Base-by-base conservation (phyloP, 345 rosid species). In the Arabis alpina region DNA sequence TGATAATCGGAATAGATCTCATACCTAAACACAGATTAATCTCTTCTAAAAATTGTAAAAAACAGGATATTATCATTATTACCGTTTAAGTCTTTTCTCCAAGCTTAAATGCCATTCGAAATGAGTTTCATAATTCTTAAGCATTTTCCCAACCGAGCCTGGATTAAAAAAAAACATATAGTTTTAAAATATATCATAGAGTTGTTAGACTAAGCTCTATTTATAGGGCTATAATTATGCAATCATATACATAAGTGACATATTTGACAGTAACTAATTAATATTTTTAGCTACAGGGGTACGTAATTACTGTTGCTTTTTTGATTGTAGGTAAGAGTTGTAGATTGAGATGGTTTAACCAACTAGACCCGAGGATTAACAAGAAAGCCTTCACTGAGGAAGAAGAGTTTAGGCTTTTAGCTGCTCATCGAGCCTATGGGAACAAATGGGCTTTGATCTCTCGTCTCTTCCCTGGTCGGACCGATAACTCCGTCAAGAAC, bases 381-480 rank as follows among this genome's bases (percentile, higher is more conserved):
- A 86, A 92, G 71, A 84, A 81, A 69, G 90, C 96, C 1, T 91
- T 94, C 68, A 86, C 81, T 0, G 98, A 91, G 59, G 99, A 94
- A 72, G 99, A 94, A 80, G 99, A 89, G 68, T 90, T 84, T 60
- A 88, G 86, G 72, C 82, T 94, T 50, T 79, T 94, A 86, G 90
- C 85, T 45, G 93, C 90, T 53, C 98, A 94, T 54, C 85, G 86
- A 65, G 77, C 89, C 23, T 88, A 88, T 68, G 99, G 99, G 1
- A 94, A 91, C 88, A 94, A 94, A 68, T 94, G 99, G 99, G 99
- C 99, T 52, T 82, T 94, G 96, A 94, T 94, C 66, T 93, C 99
- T 0, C 82, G 98, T 79, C 86, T 91, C 16, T 89, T 94, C 70
- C 99, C 96, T 0, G 99, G 99, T 11, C 86, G 99, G 64, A 91